A percentile compares a stretch with the other conserved stretches of the same genome.
phyloP scores from a whole-genome alignment of 495 filamentous ascomycete species.

The Talaromyces borbonicus region DNA sequence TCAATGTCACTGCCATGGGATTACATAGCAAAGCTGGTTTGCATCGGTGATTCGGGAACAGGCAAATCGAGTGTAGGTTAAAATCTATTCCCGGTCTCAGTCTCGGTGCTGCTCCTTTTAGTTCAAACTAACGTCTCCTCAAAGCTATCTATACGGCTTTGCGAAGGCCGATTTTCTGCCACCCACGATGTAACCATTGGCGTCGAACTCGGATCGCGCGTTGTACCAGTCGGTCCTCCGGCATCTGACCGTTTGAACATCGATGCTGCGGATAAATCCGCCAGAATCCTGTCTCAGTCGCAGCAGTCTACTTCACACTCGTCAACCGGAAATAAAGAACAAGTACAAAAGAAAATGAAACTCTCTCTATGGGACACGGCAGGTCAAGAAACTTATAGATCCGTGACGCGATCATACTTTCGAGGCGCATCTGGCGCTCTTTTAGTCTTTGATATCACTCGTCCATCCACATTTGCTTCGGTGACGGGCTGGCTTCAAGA shows the following conservation, averaged over 20 bases:
- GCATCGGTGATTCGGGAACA: conserved; percentile 88
- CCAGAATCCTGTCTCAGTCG: neutral
- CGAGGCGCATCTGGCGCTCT: conserved; percentile 85
- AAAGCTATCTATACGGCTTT: conserved; percentile 85
- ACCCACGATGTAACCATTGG: conserved; percentile 97
- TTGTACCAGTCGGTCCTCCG: conserved; percentile 85
- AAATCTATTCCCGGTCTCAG: conserved; percentile 11
- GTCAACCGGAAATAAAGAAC: neutral
- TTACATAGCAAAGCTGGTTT: conserved; percentile 97
- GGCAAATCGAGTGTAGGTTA: conserved; percentile 68
- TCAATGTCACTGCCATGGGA: conserved; percentile 72
- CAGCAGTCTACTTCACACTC: conserved; percentile 5
- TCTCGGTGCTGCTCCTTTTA: conserved; percentile 2
- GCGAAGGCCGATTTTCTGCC: conserved; percentile 88
- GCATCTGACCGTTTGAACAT: conserved; percentile 31
- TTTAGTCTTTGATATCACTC: conserved; percentile 88
- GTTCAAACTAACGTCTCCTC: conserved; percentile 6
- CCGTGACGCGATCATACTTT: conserved; percentile 91
- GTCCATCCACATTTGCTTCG: conserved; percentile 72
- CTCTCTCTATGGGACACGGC: conserved; percentile 91
- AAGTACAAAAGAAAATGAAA: conserved; percentile 64
- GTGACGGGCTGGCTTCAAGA: conserved; percentile 89
- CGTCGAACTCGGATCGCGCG: conserved; percentile 91
- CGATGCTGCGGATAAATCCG: conserved; percentile 9
- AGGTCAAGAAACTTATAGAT: conserved; percentile 94